Base-by-base conservation (phyloP, 2,329 filamentous ascomycete species). In the Zymoseptoria ardabiliae region DNA sequence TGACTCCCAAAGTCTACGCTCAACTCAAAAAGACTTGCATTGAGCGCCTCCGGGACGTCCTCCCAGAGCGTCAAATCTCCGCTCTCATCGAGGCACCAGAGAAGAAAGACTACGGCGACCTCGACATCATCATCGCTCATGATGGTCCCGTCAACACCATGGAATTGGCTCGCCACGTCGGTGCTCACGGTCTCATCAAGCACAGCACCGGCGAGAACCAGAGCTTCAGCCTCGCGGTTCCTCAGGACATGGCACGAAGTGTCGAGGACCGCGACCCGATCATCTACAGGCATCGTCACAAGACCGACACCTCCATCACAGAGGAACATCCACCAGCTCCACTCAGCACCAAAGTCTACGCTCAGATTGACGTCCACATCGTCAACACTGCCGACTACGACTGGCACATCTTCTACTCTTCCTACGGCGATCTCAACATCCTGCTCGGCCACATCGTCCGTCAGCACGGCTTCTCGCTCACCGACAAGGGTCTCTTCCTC, bases 391-490 rank as follows among this genome's bases (percentile, higher is more conserved):
- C 69, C 74, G 13, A 66, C 72, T 56, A 79, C 82, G 62, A 76
- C 28, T 93, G 89, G 88, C 78, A 80, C 45, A 72, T 83, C 3
- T 91, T 91, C 74, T 84, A 84, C 64, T 79, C 87, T 48, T 81
- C 83, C 0, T 89, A 93, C 66, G 87, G 88, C n/a, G 89, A 93
- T 65, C 68, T 85, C 1, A 85, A 85, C 80, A 87, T 83, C 60
- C 79, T 85, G 8, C 70, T 93, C 0, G 87, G 88, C 4, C 78
- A 81, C 19, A 82, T 79, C 8, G 83, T 90, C 62, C 81, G 86
- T 0, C 81, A 80, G 0, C 81, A 84, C 41, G 89, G 89, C 1
- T 80, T 94, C 7, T 88, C 83, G 0, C 75, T 84, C 22, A 86
- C 85, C 64, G 82, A 89, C 55, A 72, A 70, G 11, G 87, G 84